phyloP scores from a whole-genome alignment of 2,329 filamentous ascomycete genomes.

The Aspergillus ochraceoroseus region DNA sequence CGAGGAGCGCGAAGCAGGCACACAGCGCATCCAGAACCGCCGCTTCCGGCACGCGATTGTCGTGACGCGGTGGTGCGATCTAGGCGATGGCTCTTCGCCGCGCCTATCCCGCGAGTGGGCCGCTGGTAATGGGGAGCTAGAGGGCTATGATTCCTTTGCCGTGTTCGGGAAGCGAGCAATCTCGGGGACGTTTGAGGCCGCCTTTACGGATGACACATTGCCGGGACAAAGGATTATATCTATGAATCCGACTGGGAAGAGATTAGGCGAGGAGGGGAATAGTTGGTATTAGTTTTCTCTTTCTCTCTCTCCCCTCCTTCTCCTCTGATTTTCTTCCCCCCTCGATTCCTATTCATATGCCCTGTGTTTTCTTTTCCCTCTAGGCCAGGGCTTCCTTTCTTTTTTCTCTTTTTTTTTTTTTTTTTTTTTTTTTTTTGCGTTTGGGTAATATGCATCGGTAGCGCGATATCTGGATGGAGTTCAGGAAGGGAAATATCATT shows the following conservation, averaged over 20 bases:
- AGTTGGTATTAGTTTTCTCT: constrained; percentile 55
- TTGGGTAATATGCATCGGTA: neutral
- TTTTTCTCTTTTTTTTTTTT: constrained; percentile 2
- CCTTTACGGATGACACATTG: constrained; percentile 50
- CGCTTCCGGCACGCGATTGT: constrained; percentile 57
- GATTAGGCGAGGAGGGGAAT: constrained; percentile 52
- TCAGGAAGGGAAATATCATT: neutral
- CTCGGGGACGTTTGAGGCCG: constrained; percentile 56
- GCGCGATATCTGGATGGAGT: neutral
- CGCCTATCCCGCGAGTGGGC: constrained; percentile 50
- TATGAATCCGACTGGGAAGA: constrained; percentile 54
- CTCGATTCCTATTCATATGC: no score
- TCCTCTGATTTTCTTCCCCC: neutral
- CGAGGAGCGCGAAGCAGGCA: constrained; percentile 49
- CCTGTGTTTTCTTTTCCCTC: no score
- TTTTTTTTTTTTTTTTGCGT: neutral
- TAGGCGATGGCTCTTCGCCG: constrained; percentile 53
- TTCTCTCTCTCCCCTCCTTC: neutral
- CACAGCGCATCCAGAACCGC: constrained; percentile 24
- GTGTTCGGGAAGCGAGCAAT: constrained; percentile 53
- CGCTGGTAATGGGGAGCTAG: constrained; percentile 48
- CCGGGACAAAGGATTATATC: constrained; percentile 56
- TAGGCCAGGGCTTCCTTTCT: no score
- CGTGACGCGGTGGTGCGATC: constrained; percentile 58
- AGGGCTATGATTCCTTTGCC: constrained; percentile 52